Evolutionary conservation across 164 flowering plant genomes (phyloP), one percentile per base, ranked within the genome.

Genomic region (Vitis riparia): DNA sequence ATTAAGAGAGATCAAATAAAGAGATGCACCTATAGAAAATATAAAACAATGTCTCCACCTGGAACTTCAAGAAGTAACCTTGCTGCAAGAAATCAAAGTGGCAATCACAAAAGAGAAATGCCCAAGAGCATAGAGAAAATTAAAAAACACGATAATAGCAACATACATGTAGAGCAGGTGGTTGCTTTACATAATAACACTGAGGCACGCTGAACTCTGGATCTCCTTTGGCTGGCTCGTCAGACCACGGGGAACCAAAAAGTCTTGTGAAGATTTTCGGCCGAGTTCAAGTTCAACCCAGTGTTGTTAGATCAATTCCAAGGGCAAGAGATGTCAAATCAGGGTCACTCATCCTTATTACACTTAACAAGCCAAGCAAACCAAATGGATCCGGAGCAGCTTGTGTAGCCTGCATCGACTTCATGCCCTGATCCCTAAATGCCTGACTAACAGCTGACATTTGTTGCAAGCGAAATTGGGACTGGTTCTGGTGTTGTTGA

Each of bases 171-270:
- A 96, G 67, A 49, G 85, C 66, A 56, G 98, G 94, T 59, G 94
- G 88, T 73, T 76, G 91, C 65, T 89, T 88, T 11, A 87, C 84
- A 81, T 85, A 83, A 73, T 88, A 96, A 80, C 99, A 96, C 49
- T 86, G 91, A 0, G 98, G 99, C 72, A 93, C 90, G 57, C 66
- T 78, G 71, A 86, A 92, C 74, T 96, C 97, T 17, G 92, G 94
- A 15, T 91, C 98, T 61, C 97, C 97, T 77, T 92, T 93, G 50
- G 89, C 85, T 59, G 98, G 98, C 70, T 89, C 95, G 68, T 93
- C 95, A 52, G 97, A 89, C 97, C 97, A 96, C 50, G 98, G 98
- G 32, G 99, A 93, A 61, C 85, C 92, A 80, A 96, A n/a, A 96
- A 27, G 93, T 88, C 79, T 92, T 91, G 77, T 93, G 87, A 16